phyloP scores from a whole-genome alignment of 495 filamentous ascomycete species.

The Hypoxylon subgilvum region DNA sequence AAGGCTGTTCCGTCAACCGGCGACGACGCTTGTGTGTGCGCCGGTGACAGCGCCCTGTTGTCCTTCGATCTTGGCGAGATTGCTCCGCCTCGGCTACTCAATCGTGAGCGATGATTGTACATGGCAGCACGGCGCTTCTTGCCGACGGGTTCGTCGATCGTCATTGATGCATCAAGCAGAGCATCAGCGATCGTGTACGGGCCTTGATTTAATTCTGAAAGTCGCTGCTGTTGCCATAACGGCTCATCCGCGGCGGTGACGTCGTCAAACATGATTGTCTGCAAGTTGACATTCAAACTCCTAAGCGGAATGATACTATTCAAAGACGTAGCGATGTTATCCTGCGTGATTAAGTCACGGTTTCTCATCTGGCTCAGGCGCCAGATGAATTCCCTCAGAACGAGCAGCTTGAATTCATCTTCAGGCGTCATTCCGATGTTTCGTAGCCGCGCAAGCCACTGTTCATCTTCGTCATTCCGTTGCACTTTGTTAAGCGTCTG shows the following conservation, averaged over 20 bases:
- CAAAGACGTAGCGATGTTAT: slow-evolving; percentile 54
- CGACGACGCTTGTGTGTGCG: slow-evolving; percentile 29
- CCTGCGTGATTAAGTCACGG: slow-evolving; percentile 53
- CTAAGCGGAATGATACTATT: slow-evolving; percentile 75
- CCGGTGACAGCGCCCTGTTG: slow-evolving; percentile 40
- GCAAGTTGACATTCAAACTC: slow-evolving; percentile 73
- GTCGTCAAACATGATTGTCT: slow-evolving; percentile 92
- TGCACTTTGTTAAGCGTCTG: slow-evolving; percentile 53
- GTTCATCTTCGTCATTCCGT: slow-evolving; percentile 94
- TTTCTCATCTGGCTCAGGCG: slow-evolving; percentile 73
- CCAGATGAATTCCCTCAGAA: slow-evolving; percentile 91
- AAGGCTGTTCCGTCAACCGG: slow-evolving; percentile 32
- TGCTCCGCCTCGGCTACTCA: slow-evolving; percentile 48
- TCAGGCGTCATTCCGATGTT: slow-evolving; percentile 82
- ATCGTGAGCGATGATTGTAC: slow-evolving; percentile 57
- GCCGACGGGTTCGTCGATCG: slow-evolving; percentile 72
- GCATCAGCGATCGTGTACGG: slow-evolving; percentile 87
- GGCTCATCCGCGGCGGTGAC: slow-evolving; percentile 56
- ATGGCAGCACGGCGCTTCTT: slow-evolving; percentile 62
- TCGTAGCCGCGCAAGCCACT: slow-evolving; percentile 84
- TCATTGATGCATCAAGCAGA: slow-evolving; percentile 88
- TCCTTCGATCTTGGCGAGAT: slow-evolving; percentile 47
- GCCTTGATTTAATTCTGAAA: slow-evolving; percentile 45
- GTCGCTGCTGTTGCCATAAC: slow-evolving; percentile 37
- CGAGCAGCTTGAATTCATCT: slow-evolving; percentile 89